Evolutionary conservation across 148 eudicot species (phyloP).

Genomic region (Cornus controversa): DNA sequence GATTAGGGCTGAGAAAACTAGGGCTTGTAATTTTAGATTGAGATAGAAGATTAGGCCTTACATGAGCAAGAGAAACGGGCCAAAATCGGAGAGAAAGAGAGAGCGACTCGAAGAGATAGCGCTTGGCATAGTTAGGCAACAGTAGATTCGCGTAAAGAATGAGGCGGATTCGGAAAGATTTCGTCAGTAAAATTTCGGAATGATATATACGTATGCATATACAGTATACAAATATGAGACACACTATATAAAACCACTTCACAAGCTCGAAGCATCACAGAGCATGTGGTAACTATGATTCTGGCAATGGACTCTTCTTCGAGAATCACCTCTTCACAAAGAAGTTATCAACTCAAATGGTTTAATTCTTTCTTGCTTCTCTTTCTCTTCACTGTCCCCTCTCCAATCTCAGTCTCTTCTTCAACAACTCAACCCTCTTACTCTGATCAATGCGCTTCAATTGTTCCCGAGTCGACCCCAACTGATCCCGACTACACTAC

Average conservation of each 20-base stretch:
- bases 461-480: slow-evolving; percentile 25
- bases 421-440: slow-evolving; percentile 13
- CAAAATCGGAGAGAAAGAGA: too few species aligned
- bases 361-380: background rate
- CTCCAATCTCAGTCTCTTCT: slow-evolving; percentile 7
- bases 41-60: too few species aligned
- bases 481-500: background rate
- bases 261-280: background rate
- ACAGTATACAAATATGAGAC: too few species aligned
- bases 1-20: too few species aligned
- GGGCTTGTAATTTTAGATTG: too few species aligned
- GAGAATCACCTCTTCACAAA: background rate
- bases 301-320: background rate
- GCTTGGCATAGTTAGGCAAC: too few species aligned
- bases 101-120: too few species aligned
- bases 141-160: too few species aligned
- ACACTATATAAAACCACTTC: background rate
- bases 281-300: background rate
- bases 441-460: slow-evolving; percentile 20
- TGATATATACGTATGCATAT: too few species aligned
- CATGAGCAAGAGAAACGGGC: too few species aligned
- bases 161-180: too few species aligned
- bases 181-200: too few species aligned
- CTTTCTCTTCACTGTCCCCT: background rate
- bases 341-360: background rate